phyloP scores from a whole-genome alignment of 768 basidiomycete genomes.

The Boletus reticuloceps region DNA sequence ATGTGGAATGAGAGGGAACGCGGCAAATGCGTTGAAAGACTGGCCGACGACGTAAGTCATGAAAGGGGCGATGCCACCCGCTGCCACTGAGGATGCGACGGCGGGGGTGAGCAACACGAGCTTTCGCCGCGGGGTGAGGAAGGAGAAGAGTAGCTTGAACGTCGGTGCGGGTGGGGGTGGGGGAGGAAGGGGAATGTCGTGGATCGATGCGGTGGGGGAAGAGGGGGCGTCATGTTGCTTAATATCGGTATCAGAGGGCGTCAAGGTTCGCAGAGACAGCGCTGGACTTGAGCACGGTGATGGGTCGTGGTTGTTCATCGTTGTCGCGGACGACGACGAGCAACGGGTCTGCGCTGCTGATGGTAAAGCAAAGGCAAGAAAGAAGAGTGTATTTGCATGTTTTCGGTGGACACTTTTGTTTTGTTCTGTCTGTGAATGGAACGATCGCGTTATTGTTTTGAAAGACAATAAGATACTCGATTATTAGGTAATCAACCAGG shows the following conservation, averaged over 20 bases:
- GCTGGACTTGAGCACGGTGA: conserved; percentile 3
- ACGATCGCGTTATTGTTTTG: conserved; percentile 15
- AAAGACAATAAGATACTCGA: conserved; percentile 23
- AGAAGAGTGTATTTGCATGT: background rate
- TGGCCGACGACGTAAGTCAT: conserved; percentile 83
- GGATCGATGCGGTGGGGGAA: conserved; percentile 13
- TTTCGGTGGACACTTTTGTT: conserved; percentile 4
- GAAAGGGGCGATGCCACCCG: conserved; percentile 76
- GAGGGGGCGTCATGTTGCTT: conserved; percentile 13
- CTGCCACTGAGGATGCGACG: conserved; percentile 53
- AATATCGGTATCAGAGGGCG: conserved; percentile 18
- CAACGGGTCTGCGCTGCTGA: conserved; percentile 7
- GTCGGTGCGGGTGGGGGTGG: conserved; percentile 46
- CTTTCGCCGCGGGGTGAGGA: conserved; percentile 55
- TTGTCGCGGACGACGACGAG: conserved; percentile 28
- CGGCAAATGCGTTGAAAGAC: conserved; percentile 70
- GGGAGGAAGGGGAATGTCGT: conserved; percentile 17
- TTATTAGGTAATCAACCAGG: conserved; percentile 13
- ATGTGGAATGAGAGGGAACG: conserved; percentile 45
- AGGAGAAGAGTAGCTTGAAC: conserved; percentile 64
- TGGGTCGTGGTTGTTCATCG: conserved; percentile 33
- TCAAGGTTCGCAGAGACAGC: conserved; percentile 19
- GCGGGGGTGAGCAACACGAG: conserved; percentile 63
- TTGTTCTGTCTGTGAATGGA: conserved; percentile 23
- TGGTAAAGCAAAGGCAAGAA: conserved; percentile 13